Evolutionary conservation across 495 filamentous ascomycete genomes (phyloP).

Genomic region (Talaromyces trachyspermus): DNA sequence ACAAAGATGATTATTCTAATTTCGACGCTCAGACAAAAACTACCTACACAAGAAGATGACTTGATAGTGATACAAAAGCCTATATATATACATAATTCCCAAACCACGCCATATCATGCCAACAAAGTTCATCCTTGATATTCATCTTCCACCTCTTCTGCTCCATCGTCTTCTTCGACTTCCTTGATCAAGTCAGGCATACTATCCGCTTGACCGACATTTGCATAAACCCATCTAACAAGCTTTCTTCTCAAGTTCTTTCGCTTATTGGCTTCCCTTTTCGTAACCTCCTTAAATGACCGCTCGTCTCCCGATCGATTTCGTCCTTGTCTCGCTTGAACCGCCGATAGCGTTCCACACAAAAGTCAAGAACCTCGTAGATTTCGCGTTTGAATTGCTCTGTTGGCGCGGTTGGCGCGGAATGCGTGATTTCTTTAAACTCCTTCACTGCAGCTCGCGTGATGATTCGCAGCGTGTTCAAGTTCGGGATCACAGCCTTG

Average conservation of each 20-base stretch:
- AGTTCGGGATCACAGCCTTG: conserved; percentile 27
- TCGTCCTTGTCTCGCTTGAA: conserved; percentile 22
- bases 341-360: conserved; percentile 26
- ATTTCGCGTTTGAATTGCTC: background rate
- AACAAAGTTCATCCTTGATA: too few relatives aligned
- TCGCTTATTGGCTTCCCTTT: conserved; percentile 3
- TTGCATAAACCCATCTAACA: conserved; percentile 1
- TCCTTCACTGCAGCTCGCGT: conserved; percentile 30
- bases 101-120: too few relatives aligned
- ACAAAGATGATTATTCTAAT: too few relatives aligned
- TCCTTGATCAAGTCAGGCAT: background rate
- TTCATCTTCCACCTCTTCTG: too few relatives aligned
- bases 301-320: conserved; percentile 30
- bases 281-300: conserved; percentile 19
- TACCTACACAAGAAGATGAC: too few relatives aligned
- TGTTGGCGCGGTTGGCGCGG: background rate
- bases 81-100: too few relatives aligned
- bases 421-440: conserved; percentile 10
- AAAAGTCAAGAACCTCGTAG: conserved; percentile 27
- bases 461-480: conserved; percentile 37
- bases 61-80: too few relatives aligned
- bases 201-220: background rate
- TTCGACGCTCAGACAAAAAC: too few relatives aligned
- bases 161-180: background rate
- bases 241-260: background rate